Percentiles rank a stretch among this genome's conserved stretches.
Conservation (phyloP, 768 basidiomycete genomes). For the Boletus rufocinnamomeus region DNA sequence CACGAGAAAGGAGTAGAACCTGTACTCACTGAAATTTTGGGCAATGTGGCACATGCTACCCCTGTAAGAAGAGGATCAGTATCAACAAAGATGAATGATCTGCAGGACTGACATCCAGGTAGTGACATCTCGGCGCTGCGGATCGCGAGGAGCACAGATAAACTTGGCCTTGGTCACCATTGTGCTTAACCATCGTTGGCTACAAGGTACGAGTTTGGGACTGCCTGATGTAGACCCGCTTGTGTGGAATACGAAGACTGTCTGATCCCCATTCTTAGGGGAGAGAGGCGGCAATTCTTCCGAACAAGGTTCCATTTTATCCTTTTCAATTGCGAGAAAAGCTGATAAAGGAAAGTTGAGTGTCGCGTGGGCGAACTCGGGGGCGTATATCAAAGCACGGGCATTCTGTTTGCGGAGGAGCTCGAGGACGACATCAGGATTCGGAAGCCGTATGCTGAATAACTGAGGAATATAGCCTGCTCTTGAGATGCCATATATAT, state of each 20-base stretch:
- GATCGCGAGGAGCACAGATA: constrained; percentile 49
- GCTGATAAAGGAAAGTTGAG: constrained; percentile 51
- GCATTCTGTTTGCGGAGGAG: constrained; percentile 64
- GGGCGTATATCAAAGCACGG: constrained; percentile 63
- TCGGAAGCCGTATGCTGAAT: constrained; percentile 77
- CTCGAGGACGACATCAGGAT: constrained; percentile 68
- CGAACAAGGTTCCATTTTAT: constrained; percentile 38
- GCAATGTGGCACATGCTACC: constrained; percentile 85
- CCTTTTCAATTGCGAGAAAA: constrained; percentile 46
- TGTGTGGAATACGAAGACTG: constrained; percentile 74
- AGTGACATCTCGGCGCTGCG: constrained; percentile 63
- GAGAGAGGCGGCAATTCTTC: constrained; percentile 47
- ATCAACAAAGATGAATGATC: constrained; percentile 20
- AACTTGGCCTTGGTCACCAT: constrained; percentile 61
- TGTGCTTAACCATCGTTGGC: constrained; percentile 63
- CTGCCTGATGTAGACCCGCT: constrained; percentile 83
- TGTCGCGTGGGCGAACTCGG: constrained; percentile 49
- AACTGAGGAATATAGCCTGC: constrained; percentile 79
- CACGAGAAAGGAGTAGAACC: constrained; percentile 19
- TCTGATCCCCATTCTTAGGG: constrained; percentile 40
- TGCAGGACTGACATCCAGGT: constrained; percentile 64
- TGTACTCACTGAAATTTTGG: constrained; percentile 67
- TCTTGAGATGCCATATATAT: constrained; percentile 73
- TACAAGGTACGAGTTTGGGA: constrained; percentile 77
- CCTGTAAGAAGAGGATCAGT: constrained; percentile 48